Percentiles rank a stretch among this genome's conserved stretches.
Evolutionary conservation across 2,329 filamentous ascomycete genomes (phyloP).

Genomic region (Aspergillus carbonarius): DNA sequence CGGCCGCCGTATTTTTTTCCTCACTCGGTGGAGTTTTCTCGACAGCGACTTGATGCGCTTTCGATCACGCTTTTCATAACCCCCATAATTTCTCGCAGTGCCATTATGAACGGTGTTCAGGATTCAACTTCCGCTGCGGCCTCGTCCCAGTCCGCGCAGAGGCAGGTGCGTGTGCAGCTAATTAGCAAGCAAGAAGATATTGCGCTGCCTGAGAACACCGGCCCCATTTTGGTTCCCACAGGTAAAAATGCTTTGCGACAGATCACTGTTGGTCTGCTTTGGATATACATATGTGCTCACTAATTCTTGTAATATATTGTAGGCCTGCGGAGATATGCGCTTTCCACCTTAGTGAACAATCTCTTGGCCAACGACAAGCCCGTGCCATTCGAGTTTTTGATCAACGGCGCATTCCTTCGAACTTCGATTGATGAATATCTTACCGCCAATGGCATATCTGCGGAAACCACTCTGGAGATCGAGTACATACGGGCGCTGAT

Average conservation of each 20-base stretch:
- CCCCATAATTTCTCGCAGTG: neutral
- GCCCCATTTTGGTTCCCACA: slow-evolving; percentile 58
- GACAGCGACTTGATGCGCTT: slow-evolving; percentile 11
- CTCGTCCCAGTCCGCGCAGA: slow-evolving; percentile 31
- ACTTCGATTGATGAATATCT: slow-evolving; percentile 91
- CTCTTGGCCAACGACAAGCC: slow-evolving; percentile 56
- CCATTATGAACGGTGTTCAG: slow-evolving; percentile 29
- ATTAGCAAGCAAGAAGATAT: slow-evolving; percentile 54
- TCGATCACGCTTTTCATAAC: slow-evolving; percentile 1
- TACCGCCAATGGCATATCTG: slow-evolving; percentile 77
- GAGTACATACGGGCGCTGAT: slow-evolving; percentile 93
- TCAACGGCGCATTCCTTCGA: slow-evolving; percentile 88
- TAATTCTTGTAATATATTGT: slow-evolving; percentile 12
- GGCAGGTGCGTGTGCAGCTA: slow-evolving; percentile 57
- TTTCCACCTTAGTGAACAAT: slow-evolving; percentile 64
- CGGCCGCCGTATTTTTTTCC: slow-evolving; percentile 43
- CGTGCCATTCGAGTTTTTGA: slow-evolving; percentile 77
- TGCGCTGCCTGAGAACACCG: slow-evolving; percentile 54
- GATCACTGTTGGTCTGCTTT: neutral
- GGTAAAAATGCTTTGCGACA: slow-evolving; percentile 38
- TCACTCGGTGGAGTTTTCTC: slow-evolving; percentile 27
- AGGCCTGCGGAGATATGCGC: slow-evolving; percentile 58
- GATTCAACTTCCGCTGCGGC: slow-evolving; percentile 17
- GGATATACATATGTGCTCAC: neutral
- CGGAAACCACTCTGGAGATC: slow-evolving; percentile 81